These are phyloP conservation scores for Aspergillus niger DNA, from an alignment of 2,329 filamentous ascomycete species.

Conservation along the genomic window DNA sequence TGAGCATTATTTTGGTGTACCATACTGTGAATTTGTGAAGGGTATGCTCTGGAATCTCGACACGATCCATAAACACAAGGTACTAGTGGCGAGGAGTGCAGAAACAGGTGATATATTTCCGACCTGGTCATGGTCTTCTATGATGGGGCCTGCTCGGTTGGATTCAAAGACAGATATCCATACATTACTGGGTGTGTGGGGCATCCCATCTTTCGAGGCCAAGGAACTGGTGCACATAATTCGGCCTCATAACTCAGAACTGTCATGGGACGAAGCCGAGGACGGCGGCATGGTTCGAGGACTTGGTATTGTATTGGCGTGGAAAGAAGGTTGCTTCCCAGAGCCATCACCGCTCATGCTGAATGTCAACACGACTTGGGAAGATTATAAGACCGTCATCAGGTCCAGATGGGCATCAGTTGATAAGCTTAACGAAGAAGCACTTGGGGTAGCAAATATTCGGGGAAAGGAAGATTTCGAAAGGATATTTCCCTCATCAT, in stretches of 20 bases:
- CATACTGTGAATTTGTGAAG: background rate
- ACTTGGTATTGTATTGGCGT: background rate
- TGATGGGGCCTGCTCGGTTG: rapidly evolving
- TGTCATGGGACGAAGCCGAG: too few species aligned
- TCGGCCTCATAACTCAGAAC: background rate
- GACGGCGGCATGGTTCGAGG: background rate
- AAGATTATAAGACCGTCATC: background rate
- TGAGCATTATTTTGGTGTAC: background rate
- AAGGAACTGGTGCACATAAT: background rate
- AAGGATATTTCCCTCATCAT: background rate
- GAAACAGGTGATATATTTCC: background rate
- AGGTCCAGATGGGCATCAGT: background rate
- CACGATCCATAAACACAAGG: too few species aligned
- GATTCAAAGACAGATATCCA: too few species aligned
- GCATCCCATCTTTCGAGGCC: background rate
- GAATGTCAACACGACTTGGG: background rate
- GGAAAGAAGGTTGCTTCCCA: background rate
- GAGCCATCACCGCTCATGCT: background rate
- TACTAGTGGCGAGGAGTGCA: too few species aligned
- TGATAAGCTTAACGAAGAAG: background rate
- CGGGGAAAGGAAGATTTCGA: background rate
- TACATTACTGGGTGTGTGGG: background rate
- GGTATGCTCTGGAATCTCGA: background rate
- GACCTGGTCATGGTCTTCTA: background rate
- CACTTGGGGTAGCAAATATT: background rate